Conservation (phyloP, 1,284 basidiomycete genomes). For the Trametes versicolor region DNA sequence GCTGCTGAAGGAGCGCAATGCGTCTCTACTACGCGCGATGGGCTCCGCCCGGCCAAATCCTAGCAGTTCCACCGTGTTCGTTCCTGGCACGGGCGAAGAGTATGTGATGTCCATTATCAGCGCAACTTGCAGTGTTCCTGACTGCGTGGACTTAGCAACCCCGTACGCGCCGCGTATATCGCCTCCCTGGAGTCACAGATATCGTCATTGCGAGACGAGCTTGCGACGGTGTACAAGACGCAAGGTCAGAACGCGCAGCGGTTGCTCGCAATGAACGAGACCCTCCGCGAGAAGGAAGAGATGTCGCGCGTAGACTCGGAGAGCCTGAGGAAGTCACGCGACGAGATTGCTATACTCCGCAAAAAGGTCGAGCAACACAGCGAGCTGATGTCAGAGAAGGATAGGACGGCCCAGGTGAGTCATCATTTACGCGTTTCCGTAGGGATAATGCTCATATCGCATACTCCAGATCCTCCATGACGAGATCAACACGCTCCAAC, state of each 20-base stretch:
- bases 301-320: conserved; percentile 81
- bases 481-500: conserved; percentile 89
- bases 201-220: conserved; percentile 88
- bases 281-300: conserved; percentile 92
- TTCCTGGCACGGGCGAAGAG: conserved; percentile 79
- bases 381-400: conserved; percentile 89
- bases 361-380: conserved; percentile 87
- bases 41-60: conserved; percentile 74
- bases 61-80: conserved; percentile 68
- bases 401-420: conserved; percentile 85
- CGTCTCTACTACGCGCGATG: conserved; percentile 82
- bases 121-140: conserved; percentile 25
- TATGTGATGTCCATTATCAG: conserved; percentile 48
- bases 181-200: conserved; percentile 94
- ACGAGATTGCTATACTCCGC: conserved; percentile 76
- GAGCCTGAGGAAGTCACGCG: conserved; percentile 73
- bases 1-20: conserved; percentile 89
- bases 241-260: conserved; percentile 96
- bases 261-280: conserved; percentile 92
- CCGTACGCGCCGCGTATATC: conserved; percentile 88
- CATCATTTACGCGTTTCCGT: background rate
- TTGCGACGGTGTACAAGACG: conserved; percentile 94
- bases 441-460: background rate
- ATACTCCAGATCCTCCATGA: conserved; percentile 87
- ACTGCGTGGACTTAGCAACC: conserved; percentile 54